Evolutionary conservation across 352 stramenopile genomes (phyloP), one percentile per base, ranked within the genome.

Genomic region (Globisporangium emineosum): DNA sequence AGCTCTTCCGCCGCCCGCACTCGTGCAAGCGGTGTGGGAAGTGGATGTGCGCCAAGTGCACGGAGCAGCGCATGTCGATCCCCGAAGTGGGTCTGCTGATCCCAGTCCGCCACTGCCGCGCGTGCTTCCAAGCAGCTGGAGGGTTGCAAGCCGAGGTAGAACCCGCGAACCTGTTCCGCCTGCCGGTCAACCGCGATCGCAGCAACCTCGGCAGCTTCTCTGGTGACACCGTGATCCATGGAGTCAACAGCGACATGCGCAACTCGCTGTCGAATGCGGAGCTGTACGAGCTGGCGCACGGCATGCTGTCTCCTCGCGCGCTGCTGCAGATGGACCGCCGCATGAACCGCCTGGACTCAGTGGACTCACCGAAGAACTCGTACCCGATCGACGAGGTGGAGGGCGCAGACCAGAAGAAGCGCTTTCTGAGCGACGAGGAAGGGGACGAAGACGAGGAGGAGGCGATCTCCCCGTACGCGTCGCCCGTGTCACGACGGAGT

Each of bases 21-120:
- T 81, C 83, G 47, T 96, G 87, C 74, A 90, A 93, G 62, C 85
- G 87, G 27, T 96, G 87, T 59, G 87, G 79, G 13, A 91, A 92
- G 54, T 92, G 85, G 79, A 90, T 96, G 66, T 96, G 87, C 54
- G 72, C 66, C 45, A 96, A 96, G 67, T 94, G 87, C 67, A 88
- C 87, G 23, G 77, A 81, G 42, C 80, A 92, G 63, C 83, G 83
- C 37, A 83, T 91, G 69, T 80, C 79, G 47, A 96, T 96, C 62
- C 87, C 87, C 0, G 85, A 96, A 60, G 75, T 93, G 30, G 87
- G 83, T 5, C 67, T 96, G 47, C 70, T 93, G 50, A 76, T 86
- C 10, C 81, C 87, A 1, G 87, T 96, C 21, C 84, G 87, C 53
- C 87, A 96, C 69, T 96, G 87, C 62, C 78, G 76, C 58, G 61